A percentile compares a stretch with the other conserved stretches of the same genome.
Conservation (phyloP, 1,139 yeast species). For the Geotrichum aggregatum region DNA sequence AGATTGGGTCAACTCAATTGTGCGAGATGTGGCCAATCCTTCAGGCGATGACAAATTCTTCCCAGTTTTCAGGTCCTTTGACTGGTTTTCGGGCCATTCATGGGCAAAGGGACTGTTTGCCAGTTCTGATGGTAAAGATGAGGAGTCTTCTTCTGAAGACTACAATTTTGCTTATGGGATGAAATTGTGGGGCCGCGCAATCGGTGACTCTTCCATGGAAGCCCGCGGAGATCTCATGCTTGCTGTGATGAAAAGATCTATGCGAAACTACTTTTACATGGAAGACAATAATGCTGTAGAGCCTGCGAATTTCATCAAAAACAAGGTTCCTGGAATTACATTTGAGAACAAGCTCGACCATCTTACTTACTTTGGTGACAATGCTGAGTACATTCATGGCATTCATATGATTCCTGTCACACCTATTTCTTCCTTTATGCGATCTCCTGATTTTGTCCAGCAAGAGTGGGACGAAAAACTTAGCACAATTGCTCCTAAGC, state of each 20-base stretch:
- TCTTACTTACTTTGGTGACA: constrained; percentile 82
- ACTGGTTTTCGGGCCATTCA: constrained; percentile 79
- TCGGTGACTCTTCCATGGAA: constrained; percentile 70
- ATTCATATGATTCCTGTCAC: constrained; percentile 92
- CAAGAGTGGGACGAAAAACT: constrained; percentile 74
- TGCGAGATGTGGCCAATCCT: constrained; percentile 79
- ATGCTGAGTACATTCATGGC: constrained; percentile 82
- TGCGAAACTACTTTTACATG: constrained; percentile 60
- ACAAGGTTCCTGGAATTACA: constrained; percentile 69
- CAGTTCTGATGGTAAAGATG: constrained; percentile 71
- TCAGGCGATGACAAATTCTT: constrained; percentile 55
- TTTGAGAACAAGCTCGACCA: constrained; percentile 88
- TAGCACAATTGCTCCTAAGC: constrained; percentile 47
- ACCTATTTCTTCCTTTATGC: constrained; percentile 72
- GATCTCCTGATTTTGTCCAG: constrained; percentile 63
- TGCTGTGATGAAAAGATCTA: constrained; percentile 56
- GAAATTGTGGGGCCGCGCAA: constrained; percentile 73
- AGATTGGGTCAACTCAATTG: constrained; percentile 56
- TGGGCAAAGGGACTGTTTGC: constrained; percentile 77
- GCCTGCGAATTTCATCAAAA: constrained; percentile 54
- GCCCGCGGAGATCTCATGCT: constrained; percentile 74
- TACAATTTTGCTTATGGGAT: constrained; percentile 76
- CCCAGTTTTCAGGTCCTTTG: constrained; percentile 75
- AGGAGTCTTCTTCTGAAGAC: constrained; percentile 79
- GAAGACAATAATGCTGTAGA: constrained; percentile 54